phyloP scores from a whole-genome alignment of 495 filamentous ascomycete species.

The Coniosporium apollinis region DNA sequence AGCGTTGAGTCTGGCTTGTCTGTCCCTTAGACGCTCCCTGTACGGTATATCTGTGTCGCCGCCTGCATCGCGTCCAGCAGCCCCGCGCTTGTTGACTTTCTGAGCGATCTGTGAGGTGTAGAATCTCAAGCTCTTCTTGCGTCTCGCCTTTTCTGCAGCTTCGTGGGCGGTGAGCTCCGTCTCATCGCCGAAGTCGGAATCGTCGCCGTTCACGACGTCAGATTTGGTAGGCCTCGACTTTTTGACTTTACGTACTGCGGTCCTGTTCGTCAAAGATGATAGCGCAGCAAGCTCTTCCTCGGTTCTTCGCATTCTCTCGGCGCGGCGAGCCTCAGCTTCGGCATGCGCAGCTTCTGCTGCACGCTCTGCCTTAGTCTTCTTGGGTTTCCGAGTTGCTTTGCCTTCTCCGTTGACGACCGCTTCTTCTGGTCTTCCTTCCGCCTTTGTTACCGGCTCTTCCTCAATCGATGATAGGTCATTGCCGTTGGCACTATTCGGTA shows the following conservation, averaged over 20 bases:
- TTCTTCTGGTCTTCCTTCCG: not conserved
- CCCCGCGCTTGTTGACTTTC: constrained; percentile 70
- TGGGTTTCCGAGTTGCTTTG: constrained; percentile 13
- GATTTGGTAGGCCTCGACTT: constrained; percentile 22
- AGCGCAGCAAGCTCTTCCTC: constrained; percentile 60
- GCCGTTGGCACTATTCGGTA: not conserved
- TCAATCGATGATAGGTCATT: constrained; percentile 23
- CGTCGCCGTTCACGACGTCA: constrained; percentile 19
- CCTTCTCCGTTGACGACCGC: constrained; percentile 17
- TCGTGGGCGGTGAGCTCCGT: constrained; percentile 41
- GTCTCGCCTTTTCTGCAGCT: constrained; percentile 64
- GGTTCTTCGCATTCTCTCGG: constrained; percentile 35
- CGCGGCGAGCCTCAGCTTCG: constrained; percentile 36
- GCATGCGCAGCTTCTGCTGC: constrained; percentile 34
- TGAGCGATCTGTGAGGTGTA: constrained; percentile 94
- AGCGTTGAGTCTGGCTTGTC: constrained; percentile 65
- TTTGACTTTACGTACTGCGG: constrained; percentile 17
- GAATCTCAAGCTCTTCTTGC: constrained; percentile 81
- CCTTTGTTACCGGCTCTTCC: constrained; percentile 5
- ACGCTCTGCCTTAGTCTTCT: constrained; percentile 30
- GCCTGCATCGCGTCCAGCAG: constrained; percentile 67
- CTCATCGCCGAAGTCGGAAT: constrained; percentile 56
- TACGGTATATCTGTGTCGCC: constrained; percentile 88
- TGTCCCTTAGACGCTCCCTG: constrained; percentile 69
- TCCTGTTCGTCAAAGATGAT: constrained; percentile 17